phyloP scores from a whole-genome alignment of 2,329 filamentous ascomycete genomes.

The Aureobasidium sp. region DNA sequence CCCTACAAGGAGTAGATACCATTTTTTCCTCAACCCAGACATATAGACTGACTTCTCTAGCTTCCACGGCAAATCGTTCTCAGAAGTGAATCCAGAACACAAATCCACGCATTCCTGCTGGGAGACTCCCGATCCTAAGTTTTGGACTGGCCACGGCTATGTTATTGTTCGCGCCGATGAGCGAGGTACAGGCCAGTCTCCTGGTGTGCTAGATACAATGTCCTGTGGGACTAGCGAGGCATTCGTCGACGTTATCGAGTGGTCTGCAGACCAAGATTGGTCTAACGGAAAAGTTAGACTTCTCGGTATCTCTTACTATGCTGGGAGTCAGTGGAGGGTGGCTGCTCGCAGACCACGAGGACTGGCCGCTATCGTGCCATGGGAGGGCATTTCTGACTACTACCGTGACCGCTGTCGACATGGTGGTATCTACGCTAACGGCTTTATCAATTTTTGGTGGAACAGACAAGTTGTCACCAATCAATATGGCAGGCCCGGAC shows the following conservation, averaged over 20 bases:
- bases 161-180: constrained; percentile 40
- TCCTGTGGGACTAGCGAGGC: constrained; percentile 37
- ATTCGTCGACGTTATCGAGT: constrained; percentile 16
- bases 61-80: too few species aligned
- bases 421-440: constrained; percentile 25
- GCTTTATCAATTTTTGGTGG: constrained; percentile 52
- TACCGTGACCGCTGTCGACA: constrained; percentile 39
- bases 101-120: neutral
- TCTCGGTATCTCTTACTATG: constrained; percentile 44
- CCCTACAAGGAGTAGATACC: too few species aligned
- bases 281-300: constrained; percentile 28
- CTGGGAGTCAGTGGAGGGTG: constrained; percentile 48
- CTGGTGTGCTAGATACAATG: constrained; percentile 47
- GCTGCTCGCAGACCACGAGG: constrained; percentile 46
- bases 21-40: too few species aligned
- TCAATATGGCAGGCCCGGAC: constrained; percentile 52
- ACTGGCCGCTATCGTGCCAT: constrained; percentile 44
- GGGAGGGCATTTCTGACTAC: constrained; percentile 50
- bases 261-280: constrained; percentile 15
- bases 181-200: constrained; percentile 44
- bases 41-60: too few species aligned
- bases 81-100: neutral
- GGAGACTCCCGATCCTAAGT: constrained; percentile 7
- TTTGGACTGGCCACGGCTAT: neutral
- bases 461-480: constrained; percentile 55